Conservation (phyloP, 2,329 filamentous ascomycete genomes). For the Colletotrichum agaves region DNA sequence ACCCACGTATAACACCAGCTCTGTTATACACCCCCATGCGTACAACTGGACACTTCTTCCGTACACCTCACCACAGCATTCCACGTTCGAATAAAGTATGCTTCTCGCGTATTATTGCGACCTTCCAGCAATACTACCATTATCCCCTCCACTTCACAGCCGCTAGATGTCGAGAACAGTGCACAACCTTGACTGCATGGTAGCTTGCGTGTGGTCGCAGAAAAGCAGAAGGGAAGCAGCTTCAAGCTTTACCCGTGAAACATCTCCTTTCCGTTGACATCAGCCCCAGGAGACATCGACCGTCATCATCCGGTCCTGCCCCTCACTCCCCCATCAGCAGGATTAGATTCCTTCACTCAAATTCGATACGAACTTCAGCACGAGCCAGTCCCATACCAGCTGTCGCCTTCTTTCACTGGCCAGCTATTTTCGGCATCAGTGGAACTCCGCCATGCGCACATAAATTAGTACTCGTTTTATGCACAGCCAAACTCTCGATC, state of each 20-base stretch:
- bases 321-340: not conserved
- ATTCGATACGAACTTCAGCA: conserved; percentile 31
- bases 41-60: conserved; percentile 6
- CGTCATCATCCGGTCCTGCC: not conserved
- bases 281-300: too few species aligned
- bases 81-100: not conserved
- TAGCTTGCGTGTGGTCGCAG: not conserved
- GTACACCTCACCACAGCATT: not conserved
- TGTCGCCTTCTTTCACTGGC: not conserved
- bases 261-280: not conserved
- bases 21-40: conserved; percentile 6
- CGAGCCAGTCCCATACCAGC: conserved; percentile 16
- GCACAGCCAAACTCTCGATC: too few species aligned
- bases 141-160: not conserved
- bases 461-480: too few species aligned
- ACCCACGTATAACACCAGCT: conserved; percentile 3
- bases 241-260: conserved; percentile 1
- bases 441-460: not conserved
- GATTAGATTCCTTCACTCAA: conserved; percentile 25
- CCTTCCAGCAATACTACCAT: not conserved
- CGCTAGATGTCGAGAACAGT: not conserved
- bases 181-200: not conserved
- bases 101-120: conserved; percentile 11
- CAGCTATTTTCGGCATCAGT: conserved; percentile 29
- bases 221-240: too few species aligned